Evolutionary conservation across 306 rosid genomes (phyloP).

Genomic region (Inga oerstediana): DNA sequence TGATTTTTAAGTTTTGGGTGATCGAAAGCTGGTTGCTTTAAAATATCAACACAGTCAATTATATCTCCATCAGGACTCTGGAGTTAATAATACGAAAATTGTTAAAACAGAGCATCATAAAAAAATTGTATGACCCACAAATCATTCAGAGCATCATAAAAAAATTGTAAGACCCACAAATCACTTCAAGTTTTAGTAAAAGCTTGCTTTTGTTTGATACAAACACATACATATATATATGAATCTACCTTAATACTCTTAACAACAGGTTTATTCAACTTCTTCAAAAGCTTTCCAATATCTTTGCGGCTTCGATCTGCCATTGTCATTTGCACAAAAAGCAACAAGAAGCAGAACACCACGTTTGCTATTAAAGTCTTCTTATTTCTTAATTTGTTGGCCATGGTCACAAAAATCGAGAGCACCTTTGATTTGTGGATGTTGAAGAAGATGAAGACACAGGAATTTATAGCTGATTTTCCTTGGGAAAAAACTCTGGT

Average conservation of each 20-base stretch:
- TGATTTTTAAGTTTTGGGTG: slow-evolving; percentile 56
- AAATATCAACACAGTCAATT: slow-evolving; percentile 36
- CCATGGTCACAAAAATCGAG: not conserved
- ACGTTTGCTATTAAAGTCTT: not conserved
- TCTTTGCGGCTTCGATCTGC: not conserved
- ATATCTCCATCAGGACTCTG: slow-evolving; percentile 70
- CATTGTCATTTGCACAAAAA: not conserved
- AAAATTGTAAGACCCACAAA: too few species aligned
- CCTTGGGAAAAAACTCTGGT: not conserved
- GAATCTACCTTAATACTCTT: not conserved
- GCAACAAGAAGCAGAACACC: not conserved
- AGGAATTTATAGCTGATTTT: not conserved
- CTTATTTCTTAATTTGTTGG: not conserved
- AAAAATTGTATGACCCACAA: too few species aligned
- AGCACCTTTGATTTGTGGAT: not conserved
- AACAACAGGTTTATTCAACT: not conserved
- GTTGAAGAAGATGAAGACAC: not conserved
- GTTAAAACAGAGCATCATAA: not conserved
- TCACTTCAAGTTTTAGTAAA: too few species aligned
- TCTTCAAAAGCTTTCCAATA: not conserved
- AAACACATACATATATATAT: too few species aligned
- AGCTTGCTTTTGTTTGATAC: too few species aligned
- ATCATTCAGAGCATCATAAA: too few species aligned
- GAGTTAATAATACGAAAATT: slow-evolving; percentile 1
- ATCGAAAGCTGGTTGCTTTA: slow-evolving; percentile 44